A percentile compares a stretch with the other conserved stretches of the same genome.
Conservation (phyloP, 805 yeast genomes). For the Wickerhamiella australiensis region DNA sequence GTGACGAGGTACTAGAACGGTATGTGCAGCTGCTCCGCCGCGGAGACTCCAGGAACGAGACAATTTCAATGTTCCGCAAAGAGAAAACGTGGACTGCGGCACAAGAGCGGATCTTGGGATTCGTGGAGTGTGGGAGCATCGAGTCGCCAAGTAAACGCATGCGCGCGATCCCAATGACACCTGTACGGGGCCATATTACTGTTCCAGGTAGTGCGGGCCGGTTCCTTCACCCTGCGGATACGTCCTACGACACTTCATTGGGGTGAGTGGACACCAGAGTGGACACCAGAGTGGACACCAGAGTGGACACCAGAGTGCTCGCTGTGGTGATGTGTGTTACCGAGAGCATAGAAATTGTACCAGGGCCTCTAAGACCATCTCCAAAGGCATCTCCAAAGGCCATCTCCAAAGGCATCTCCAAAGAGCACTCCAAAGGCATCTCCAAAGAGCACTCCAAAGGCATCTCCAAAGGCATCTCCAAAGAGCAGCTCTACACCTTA, state of each 20-base stretch:
- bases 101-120: not conserved
- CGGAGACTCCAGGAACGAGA: not conserved
- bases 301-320: too few relatives aligned
- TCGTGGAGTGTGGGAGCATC: not conserved
- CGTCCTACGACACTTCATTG: not conserved
- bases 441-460: too few relatives aligned
- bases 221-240: not conserved
- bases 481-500: too few relatives aligned
- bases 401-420: too few relatives aligned
- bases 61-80: not conserved
- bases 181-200: not conserved
- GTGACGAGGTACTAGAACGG: not conserved
- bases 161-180: not conserved
- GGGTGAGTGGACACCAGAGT: not conserved
- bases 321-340: too few relatives aligned
- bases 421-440: too few relatives aligned
- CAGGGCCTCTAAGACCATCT: too few relatives aligned
- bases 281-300: too few relatives aligned
- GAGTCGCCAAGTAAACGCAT: slow-evolving; percentile 2
- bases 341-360: too few relatives aligned
- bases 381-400: too few relatives aligned
- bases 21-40: not conserved
- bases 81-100: not conserved
- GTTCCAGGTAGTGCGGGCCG: not conserved
- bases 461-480: too few relatives aligned